Conservation (phyloP, 148 eudicot genomes). For the Persicaria tinctoria region DNA sequence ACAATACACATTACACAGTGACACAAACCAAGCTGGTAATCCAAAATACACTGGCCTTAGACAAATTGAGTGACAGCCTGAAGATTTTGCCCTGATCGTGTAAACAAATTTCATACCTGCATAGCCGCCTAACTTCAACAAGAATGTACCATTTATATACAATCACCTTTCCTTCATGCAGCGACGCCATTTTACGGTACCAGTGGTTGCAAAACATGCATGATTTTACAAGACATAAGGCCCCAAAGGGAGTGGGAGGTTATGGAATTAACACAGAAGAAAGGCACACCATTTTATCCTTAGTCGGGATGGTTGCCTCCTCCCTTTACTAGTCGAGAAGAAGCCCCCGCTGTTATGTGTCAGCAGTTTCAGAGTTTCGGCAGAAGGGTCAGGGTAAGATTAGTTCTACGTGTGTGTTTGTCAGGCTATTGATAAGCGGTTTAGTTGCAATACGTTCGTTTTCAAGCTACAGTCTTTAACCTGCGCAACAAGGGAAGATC, state of each 20-base stretch:
- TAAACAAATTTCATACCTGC: conserved; percentile 6
- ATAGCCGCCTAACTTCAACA: not conserved
- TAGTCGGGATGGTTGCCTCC: conserved; percentile 1
- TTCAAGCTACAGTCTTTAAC: conserved; percentile 85
- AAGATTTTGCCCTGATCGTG: conserved; percentile 2
- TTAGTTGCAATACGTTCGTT: conserved; percentile 74
- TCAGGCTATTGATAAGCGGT: conserved; percentile 55
- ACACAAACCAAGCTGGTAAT: conserved; percentile 1
- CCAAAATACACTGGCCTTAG: conserved; percentile 5
- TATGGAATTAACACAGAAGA: conserved; percentile 3
- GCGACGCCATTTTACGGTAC: not conserved
- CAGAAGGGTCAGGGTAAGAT: conserved; percentile 28
- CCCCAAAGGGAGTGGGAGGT: conserved; percentile 12
- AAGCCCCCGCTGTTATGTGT: conserved; percentile 5
- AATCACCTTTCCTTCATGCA: conserved; percentile 6
- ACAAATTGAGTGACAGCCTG: not conserved
- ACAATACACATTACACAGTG: not conserved
- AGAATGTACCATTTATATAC: conserved; percentile 4
- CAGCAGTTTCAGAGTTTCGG: not conserved
- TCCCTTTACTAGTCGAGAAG: conserved; percentile 11
- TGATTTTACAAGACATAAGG: conserved; percentile 8
- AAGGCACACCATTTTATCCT: not conserved
- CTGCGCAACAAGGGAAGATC: conserved; percentile 29
- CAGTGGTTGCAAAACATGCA: conserved; percentile 4
- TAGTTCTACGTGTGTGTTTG: conserved; percentile 54